phyloP scores from a whole-genome alignment of 78 protist genomes.

The Dictyostelium brefeldianum region DNA sequence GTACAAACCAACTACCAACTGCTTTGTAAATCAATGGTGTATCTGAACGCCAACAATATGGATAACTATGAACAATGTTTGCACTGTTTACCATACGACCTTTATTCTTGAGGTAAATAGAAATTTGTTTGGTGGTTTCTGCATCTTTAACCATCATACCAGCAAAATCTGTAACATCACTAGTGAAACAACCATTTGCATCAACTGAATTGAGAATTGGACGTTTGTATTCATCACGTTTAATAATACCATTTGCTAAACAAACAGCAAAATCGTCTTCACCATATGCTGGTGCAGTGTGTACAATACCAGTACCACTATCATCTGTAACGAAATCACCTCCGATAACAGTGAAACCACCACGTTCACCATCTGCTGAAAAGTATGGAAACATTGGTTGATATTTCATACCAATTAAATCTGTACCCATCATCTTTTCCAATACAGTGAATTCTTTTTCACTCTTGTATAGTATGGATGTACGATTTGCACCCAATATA shows the following conservation, averaged over 20 bases:
- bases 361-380: conserved; percentile 43
- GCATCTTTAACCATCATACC: conserved; percentile 97
- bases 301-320: conserved; percentile 99
- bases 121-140: conserved; percentile 86
- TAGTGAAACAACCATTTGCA: conserved; percentile 97
- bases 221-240: conserved; percentile 88
- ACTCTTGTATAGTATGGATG: conserved; percentile 56
- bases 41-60: conserved; percentile 99
- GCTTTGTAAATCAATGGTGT: conserved; percentile 99
- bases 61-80: conserved; percentile 95
- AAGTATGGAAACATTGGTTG: conserved; percentile 98
- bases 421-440: conserved; percentile 76
- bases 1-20: conserved; percentile 97
- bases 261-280: conserved; percentile 99
- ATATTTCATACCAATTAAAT: conserved; percentile 92
- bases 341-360: conserved; percentile 92
- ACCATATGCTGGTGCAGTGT: conserved; percentile 99
- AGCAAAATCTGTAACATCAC: conserved; percentile 92
- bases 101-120: conserved; percentile 83
- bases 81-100: conserved; percentile 86
- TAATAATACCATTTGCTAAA: conserved; percentile 87
- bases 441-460: conserved; percentile 41
- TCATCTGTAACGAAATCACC: conserved; percentile 97
- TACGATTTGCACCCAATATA: conserved; percentile 50
- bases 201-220: conserved; percentile 95